Conservation (phyloP, 2,329 filamentous ascomycete species). For the Lachnellula arida region DNA sequence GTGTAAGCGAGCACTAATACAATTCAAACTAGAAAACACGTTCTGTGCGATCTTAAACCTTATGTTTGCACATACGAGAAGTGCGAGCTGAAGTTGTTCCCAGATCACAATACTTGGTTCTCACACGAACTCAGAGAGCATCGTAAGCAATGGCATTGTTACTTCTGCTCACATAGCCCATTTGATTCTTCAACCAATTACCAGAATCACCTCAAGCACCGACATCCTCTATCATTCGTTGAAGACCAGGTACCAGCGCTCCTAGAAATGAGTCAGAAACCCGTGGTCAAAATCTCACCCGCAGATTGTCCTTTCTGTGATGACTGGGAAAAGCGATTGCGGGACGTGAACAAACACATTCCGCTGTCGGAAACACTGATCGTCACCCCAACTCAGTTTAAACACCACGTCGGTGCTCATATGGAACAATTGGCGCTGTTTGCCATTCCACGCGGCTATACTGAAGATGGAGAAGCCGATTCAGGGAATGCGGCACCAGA, state of each 20-base stretch:
- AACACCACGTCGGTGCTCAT: constrained; percentile 20
- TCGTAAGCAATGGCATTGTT: constrained; percentile 21
- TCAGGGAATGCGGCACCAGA: constrained; percentile 2
- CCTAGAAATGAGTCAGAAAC: constrained; percentile 11
- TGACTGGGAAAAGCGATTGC: constrained; percentile 22
- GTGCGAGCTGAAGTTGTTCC: constrained; percentile 27
- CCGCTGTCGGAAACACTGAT: background rate
- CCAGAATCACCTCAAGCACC: constrained; percentile 3
- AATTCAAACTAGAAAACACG: constrained; percentile 23
- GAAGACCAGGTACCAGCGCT: constrained; percentile 14
- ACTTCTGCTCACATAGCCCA: constrained; percentile 15
- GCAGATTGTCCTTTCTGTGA: constrained; percentile 29
- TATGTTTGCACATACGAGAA: constrained; percentile 31
- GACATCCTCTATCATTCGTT: constrained; percentile 9
- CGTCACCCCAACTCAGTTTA: constrained; percentile 14
- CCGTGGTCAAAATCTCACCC: constrained; percentile 10
- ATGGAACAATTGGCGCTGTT: constrained; percentile 26
- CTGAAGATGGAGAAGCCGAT: constrained; percentile 10
- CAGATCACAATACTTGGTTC: constrained; percentile 26
- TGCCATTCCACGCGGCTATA: constrained; percentile 14
- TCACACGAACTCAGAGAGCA: constrained; percentile 28
- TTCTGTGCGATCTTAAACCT: constrained; percentile 28
- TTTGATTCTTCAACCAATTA: constrained; percentile 3
- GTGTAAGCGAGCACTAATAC: background rate
- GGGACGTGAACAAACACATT: constrained; percentile 8